A percentile compares a stretch with the other conserved stretches of the same genome.
Evolutionary conservation across 805 yeast genomes (phyloP).

Genomic region (Zygosaccharomyces rouxii): DNA sequence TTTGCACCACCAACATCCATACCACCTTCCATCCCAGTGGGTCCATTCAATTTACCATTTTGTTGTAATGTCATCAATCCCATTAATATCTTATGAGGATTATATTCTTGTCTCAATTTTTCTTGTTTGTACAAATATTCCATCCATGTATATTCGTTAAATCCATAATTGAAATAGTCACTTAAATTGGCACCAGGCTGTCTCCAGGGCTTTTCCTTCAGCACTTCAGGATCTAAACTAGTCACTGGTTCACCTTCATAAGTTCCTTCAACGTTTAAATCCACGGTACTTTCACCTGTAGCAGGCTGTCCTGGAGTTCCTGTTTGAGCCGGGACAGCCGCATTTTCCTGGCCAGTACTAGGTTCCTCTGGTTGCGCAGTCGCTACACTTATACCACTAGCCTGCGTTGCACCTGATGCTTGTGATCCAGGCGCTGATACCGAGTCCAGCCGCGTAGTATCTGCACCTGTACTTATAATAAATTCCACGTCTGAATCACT

Average conservation of each 20-base stretch:
- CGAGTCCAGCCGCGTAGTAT: slow-evolving; percentile 27
- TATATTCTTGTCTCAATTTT: slow-evolving; percentile 69
- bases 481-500: slow-evolving; percentile 74
- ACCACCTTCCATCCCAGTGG: slow-evolving; percentile 27
- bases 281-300: slow-evolving; percentile 30
- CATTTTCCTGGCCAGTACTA: slow-evolving; percentile 7
- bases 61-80: slow-evolving; percentile 38
- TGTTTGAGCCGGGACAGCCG: slow-evolving; percentile 5
- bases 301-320: slow-evolving; percentile 20
- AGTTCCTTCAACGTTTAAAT: slow-evolving; percentile 33
- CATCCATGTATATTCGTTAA: slow-evolving; percentile 94
- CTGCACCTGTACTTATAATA: slow-evolving; percentile 53
- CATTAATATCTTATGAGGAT: slow-evolving; percentile 74
- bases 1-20: slow-evolving; percentile 8
- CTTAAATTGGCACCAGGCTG: slow-evolving; percentile 93
- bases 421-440: slow-evolving; percentile 18
- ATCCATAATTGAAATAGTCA: slow-evolving; percentile 94
- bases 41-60: slow-evolving; percentile 41
- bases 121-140: slow-evolving; percentile 89
- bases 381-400: slow-evolving; percentile 13
- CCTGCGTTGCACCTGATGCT: slow-evolving; percentile 15
- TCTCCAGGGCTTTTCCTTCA: slow-evolving; percentile 97
- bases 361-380: slow-evolving; percentile 5
- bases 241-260: slow-evolving; percentile 79
- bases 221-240: slow-evolving; percentile 68